Evolutionary conservation across 495 filamentous ascomycete species (phyloP).

Genomic region (Penicillium silybi): DNA sequence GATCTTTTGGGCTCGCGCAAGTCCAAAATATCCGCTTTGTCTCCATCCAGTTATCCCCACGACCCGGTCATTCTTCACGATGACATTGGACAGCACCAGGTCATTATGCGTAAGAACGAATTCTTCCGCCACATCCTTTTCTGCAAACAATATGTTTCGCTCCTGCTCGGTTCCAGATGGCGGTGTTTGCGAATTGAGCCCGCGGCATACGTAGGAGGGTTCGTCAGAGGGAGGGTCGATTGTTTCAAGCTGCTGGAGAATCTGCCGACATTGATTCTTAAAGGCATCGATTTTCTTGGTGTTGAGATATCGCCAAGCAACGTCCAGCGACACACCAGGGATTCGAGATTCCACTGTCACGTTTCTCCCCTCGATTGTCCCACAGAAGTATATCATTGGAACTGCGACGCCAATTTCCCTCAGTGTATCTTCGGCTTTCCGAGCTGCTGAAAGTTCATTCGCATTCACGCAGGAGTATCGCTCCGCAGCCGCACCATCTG

Average conservation of each 20-base stretch:
- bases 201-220: constrained; percentile 38
- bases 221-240: constrained; percentile 23
- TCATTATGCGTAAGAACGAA: constrained; percentile 37
- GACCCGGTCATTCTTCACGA: constrained; percentile 35
- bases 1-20: constrained; percentile 27
- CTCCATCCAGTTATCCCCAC: constrained; percentile 42
- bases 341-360: constrained; percentile 41
- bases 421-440: constrained; percentile 36
- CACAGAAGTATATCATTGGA: constrained; percentile 39
- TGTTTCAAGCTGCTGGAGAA: constrained; percentile 26
- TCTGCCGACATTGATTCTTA: constrained; percentile 37
- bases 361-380: constrained; percentile 38
- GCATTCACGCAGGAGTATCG: constrained; percentile 57
- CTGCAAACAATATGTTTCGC: constrained; percentile 32
- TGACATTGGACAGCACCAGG: constrained; percentile 35
- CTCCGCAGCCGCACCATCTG: constrained; percentile 21
- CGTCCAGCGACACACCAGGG: constrained; percentile 43
- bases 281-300: constrained; percentile 28
- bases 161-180: constrained; percentile 25
- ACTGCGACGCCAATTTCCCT: constrained; percentile 32
- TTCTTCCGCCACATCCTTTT: constrained; percentile 21
- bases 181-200: constrained; percentile 30
- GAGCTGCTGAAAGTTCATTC: constrained; percentile 37
- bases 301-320: constrained; percentile 40
- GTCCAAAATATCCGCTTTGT: constrained; percentile 42